Percentiles rank a stretch among this genome's conserved stretches.
These are phyloP conservation scores for Odontarrhena argentea DNA, from an alignment of 345 rosid genomes.

Conservation along the genomic window DNA sequence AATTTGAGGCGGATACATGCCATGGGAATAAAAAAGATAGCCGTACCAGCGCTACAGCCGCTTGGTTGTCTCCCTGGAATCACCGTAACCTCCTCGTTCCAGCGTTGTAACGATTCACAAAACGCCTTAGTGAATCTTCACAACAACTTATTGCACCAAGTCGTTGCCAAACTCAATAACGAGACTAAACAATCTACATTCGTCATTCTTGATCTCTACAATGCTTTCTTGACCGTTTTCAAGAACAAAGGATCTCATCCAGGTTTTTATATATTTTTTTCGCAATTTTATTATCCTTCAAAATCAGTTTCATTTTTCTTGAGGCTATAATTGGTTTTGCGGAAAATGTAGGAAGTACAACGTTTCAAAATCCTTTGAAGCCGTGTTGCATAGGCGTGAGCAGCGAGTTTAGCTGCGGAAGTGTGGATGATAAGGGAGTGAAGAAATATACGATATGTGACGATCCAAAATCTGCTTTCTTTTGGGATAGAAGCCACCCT, in stretches of 20 bases:
- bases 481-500: conserved; percentile 65
- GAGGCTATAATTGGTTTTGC: conserved; percentile 2
- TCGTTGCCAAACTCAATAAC: conserved; percentile 49
- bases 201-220: conserved; percentile 57
- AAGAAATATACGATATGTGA: conserved; percentile 52
- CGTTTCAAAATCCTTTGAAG: conserved; percentile 53
- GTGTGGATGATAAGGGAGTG: conserved; percentile 46
- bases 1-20: conserved; percentile 51
- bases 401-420: conserved; percentile 46
- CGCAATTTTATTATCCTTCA: not conserved
- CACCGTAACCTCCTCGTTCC: conserved; percentile 46
- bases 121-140: conserved; percentile 55
- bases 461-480: conserved; percentile 52
- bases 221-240: conserved; percentile 57
- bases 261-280: conserved; percentile 23
- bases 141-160: conserved; percentile 56
- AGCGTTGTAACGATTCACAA: conserved; percentile 50
- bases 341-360: conserved; percentile 42
- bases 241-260: conserved; percentile 45
- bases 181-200: conserved; percentile 44
- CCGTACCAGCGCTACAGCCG: conserved; percentile 55
- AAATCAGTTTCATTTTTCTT: not conserved
- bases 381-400: conserved; percentile 61
- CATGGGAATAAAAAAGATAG: conserved; percentile 65
- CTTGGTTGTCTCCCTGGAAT: conserved; percentile 70